Base-by-base conservation (phyloP, 2,329 filamentous ascomycete species). In the Stagonosporopsis cucurbitacearum region DNA sequence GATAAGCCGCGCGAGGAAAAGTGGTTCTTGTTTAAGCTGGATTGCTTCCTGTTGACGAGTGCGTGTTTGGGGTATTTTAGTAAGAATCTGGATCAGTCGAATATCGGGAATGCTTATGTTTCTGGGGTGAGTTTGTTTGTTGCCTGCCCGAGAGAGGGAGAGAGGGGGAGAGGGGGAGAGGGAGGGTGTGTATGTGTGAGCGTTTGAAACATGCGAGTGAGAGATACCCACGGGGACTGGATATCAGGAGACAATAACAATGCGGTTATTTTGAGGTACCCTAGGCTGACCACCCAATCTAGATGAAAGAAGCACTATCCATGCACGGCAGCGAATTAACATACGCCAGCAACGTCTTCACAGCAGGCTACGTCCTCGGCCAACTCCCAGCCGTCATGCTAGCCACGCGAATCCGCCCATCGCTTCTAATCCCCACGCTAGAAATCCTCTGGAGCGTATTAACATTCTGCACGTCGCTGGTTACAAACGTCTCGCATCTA, bases 241-340 rank as follows among this genome's bases (percentile, higher is more conserved):
- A n/a, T n/a, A n/a, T n/a, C n/a, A n/a, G n/a, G n/a, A n/a, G n/a
- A n/a, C n/a, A n/a, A n/a, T n/a, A n/a, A n/a, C n/a, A n/a, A n/a
- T n/a, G n/a, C n/a, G n/a, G n/a, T n/a, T n/a, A n/a, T n/a, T n/a
- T n/a, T n/a, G 11, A 30, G 28, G 6, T 20, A 37, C 53, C 32
- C 60, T 45, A 7, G 39, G 28, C 12, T 22, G 37, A 40, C 22
- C 12, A 22, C 2, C n/a, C 25, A 4, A 2, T 12, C 0, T 2
- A 68, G 67, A 69, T 73, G 68, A 71, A 72, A 30, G 69, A 72
- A 28, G 54, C 67, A 1, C 57, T 73, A 20, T 45, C 53, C 22
- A 68, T 73, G 63, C 46, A 68, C 11, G 69, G 70, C 9, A 72
- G 66, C 43, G 67, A 73, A 47, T 55, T 73, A 23, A 73, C 70